Percentiles rank a stretch among this genome's conserved stretches.
Conservation (phyloP, 2,329 filamentous ascomycete genomes). For the Trichoderma aggressivum region DNA sequence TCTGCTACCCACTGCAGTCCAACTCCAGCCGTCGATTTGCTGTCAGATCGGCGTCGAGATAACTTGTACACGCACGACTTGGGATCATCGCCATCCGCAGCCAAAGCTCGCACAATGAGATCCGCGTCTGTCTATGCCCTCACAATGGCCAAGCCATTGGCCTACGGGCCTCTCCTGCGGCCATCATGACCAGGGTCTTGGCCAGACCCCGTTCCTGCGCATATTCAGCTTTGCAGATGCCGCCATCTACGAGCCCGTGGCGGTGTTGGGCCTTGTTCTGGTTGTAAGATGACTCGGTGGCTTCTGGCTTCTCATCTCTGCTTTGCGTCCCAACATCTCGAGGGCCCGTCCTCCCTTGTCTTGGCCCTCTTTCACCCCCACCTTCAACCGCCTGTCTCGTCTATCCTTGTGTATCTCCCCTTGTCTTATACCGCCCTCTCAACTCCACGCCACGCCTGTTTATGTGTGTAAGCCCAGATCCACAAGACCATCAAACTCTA, state of each 20-base stretch:
- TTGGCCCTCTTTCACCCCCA: neutral
- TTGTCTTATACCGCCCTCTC: slow-evolving; percentile 1
- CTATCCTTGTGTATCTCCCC: neutral
- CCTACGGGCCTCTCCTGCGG: neutral
- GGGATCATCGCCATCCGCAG: neutral
- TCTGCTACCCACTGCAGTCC: neutral
- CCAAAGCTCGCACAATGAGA: neutral
- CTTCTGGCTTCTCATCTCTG: neutral
- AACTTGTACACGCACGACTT: neutral
- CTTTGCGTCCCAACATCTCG: neutral
- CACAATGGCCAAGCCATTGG: neutral
- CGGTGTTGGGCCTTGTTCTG: neutral
- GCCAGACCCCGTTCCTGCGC: neutral
- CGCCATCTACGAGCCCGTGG: neutral
- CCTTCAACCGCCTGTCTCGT: neutral
- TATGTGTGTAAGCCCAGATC: slow-evolving; percentile 7
- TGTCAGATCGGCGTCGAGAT: neutral
- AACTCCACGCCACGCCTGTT: slow-evolving; percentile 7
- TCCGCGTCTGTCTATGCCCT: neutral
- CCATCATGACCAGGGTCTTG: neutral
- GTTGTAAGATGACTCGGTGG: neutral
- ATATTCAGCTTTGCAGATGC: neutral
- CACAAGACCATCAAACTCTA: neutral
- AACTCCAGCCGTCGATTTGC: neutral
- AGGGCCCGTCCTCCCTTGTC: neutral